These are phyloP conservation scores for Barbarea vulgaris DNA, from an alignment of 345 rosid species.

Conservation along the genomic window DNA sequence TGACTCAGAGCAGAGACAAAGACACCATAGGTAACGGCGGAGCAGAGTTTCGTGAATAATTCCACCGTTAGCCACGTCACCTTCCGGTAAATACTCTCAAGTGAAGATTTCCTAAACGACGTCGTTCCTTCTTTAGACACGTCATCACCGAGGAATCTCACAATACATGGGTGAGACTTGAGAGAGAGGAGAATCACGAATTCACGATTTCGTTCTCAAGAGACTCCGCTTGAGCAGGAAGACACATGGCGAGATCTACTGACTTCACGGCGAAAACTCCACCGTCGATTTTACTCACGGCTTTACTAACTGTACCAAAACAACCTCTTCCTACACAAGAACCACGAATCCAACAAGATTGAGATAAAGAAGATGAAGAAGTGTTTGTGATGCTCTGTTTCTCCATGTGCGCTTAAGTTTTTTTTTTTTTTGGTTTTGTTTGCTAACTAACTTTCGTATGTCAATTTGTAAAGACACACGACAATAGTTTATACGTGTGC, in stretches of 20 bases:
- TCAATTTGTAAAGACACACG: constrained; percentile 32
- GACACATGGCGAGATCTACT: constrained; percentile 46
- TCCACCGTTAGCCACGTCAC: constrained; percentile 55
- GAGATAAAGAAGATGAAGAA: constrained; percentile 28
- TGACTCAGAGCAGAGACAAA: constrained; percentile 62
- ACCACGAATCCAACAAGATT: constrained; percentile 54
- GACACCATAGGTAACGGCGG: constrained; percentile 53
- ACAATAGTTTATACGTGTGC: constrained; percentile 37
- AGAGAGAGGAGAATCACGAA: constrained; percentile 52
- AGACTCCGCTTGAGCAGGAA: constrained; percentile 43
- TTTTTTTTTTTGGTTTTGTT: background rate
- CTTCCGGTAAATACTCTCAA: constrained; percentile 63
- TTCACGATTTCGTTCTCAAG: constrained; percentile 65
- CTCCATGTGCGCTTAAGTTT: too few relatives aligned
- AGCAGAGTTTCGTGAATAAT: constrained; percentile 44
- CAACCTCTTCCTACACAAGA: constrained; percentile 59
- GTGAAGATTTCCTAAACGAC: constrained; percentile 65
- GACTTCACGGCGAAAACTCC: constrained; percentile 67
- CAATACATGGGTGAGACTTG: constrained; percentile 51
- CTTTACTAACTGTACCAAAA: constrained; percentile 60
- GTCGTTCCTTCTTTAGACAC: constrained; percentile 41
- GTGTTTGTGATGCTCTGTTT: constrained; percentile 26
- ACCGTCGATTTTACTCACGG: constrained; percentile 43
- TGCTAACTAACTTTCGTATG: constrained; percentile 33
- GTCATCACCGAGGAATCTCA: constrained; percentile 58